phyloP scores from a whole-genome alignment of 2,329 filamentous ascomycete genomes.

The Pseudocercospora eumusae region DNA sequence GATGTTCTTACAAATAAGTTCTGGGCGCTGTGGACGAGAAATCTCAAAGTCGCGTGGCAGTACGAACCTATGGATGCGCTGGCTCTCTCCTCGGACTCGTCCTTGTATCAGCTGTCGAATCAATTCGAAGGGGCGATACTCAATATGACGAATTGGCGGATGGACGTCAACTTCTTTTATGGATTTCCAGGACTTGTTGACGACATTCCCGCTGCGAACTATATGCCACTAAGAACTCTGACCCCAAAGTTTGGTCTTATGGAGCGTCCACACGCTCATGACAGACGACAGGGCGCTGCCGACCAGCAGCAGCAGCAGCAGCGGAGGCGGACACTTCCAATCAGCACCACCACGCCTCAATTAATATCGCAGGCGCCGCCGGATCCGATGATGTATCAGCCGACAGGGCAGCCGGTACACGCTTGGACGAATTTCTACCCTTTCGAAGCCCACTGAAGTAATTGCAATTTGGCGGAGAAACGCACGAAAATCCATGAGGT shows the following conservation, averaged over 20 bases:
- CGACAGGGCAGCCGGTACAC: background rate
- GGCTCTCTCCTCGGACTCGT: conserved; percentile 17
- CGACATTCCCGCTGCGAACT: conserved; percentile 28
- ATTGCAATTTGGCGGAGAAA: background rate
- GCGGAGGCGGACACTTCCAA: conserved; percentile 2
- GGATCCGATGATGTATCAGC: background rate
- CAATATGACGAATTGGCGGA: conserved; percentile 29
- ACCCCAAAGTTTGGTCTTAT: conserved; percentile 25
- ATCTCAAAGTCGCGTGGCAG: conserved; percentile 27
- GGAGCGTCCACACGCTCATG: background rate
- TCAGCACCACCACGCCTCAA: background rate
- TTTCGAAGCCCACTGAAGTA: background rate
- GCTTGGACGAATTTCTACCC: conserved; percentile 5
- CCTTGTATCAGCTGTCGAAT: conserved; percentile 25
- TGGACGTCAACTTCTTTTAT: conserved; percentile 31
- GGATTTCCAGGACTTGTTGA: conserved; percentile 26
- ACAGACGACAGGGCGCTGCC: background rate
- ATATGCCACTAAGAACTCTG: conserved; percentile 26
- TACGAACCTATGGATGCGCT: conserved; percentile 27
- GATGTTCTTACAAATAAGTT: conserved; percentile 29
- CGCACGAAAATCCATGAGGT: background rate
- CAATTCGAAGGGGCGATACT: conserved; percentile 25
- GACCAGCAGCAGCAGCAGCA: background rate
- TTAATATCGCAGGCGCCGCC: background rate
- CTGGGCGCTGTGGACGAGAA: conserved; percentile 25